A percentile compares a stretch with the other conserved stretches of the same genome.
Evolutionary conservation across 768 basidiomycete genomes (phyloP).

Genomic region (Aureoboletus auriporus): DNA sequence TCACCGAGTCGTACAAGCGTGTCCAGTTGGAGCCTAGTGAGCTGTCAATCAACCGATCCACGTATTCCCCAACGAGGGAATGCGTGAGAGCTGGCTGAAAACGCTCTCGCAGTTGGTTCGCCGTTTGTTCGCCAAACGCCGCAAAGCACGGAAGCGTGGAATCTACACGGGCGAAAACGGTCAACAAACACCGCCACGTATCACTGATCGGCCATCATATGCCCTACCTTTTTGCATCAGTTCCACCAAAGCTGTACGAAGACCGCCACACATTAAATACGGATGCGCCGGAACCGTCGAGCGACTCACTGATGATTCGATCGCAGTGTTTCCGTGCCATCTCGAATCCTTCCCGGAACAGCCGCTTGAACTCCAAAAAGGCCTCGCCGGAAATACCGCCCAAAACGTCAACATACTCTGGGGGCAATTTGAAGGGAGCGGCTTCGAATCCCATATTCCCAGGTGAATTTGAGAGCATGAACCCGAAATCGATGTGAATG

Average conservation of each 20-base stretch:
- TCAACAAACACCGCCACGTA: not conserved
- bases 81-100: slow-evolving; percentile 92
- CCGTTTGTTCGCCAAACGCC: slow-evolving; percentile 88
- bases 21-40: slow-evolving; percentile 95
- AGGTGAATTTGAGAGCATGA: slow-evolving; percentile 95
- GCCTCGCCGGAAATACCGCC: slow-evolving; percentile 77
- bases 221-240: slow-evolving; percentile 90
- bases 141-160: slow-evolving; percentile 89
- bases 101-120: slow-evolving; percentile 81
- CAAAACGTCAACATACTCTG: slow-evolving; percentile 94
- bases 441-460: slow-evolving; percentile 98
- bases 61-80: slow-evolving; percentile 75
- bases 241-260: slow-evolving; percentile 73
- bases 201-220: slow-evolving; percentile 4
- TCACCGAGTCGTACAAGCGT: slow-evolving; percentile 89
- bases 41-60: slow-evolving; percentile 86
- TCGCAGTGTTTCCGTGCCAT: slow-evolving; percentile 94
- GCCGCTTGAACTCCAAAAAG: slow-evolving; percentile 77
- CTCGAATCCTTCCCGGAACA: slow-evolving; percentile 94
- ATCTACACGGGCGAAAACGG: slow-evolving; percentile 41
- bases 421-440: slow-evolving; percentile 95
- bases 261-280: slow-evolving; percentile 1
- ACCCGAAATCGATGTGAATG: slow-evolving; percentile 98
- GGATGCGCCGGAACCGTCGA: not conserved
- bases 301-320: slow-evolving; percentile 77